phyloP scores from a whole-genome alignment of 1,284 basidiomycete species.

The Phlebopus sp. region DNA sequence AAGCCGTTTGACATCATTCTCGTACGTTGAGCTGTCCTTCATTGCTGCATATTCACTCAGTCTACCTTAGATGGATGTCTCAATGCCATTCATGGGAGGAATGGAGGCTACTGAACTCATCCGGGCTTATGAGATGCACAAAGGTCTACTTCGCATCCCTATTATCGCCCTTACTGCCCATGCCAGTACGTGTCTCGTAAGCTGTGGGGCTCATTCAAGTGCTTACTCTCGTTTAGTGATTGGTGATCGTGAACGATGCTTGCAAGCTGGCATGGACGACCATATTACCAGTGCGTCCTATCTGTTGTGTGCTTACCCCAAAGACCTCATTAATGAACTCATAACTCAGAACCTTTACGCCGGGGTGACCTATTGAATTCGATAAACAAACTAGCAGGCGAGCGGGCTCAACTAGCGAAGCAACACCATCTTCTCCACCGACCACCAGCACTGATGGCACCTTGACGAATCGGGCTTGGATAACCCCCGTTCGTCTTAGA shows the following conservation, averaged over 20 bases:
- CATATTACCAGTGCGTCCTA: constrained; percentile 69
- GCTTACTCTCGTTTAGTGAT: constrained; percentile 63
- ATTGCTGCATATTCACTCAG: constrained; percentile 1
- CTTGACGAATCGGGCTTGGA: constrained; percentile 13
- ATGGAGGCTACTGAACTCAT: constrained; percentile 88
- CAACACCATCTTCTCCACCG: constrained; percentile 32
- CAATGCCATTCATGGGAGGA: constrained; percentile 96
- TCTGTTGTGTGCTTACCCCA: background rate
- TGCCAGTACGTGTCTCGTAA: constrained; percentile 61
- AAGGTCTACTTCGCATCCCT: constrained; percentile 74
- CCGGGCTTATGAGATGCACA: constrained; percentile 76
- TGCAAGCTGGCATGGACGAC: constrained; percentile 87
- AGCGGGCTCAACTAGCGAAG: constrained; percentile 36
- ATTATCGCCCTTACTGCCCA: constrained; percentile 96
- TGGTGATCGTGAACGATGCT: constrained; percentile 89
- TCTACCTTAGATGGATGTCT: constrained; percentile 86
- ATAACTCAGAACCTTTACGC: constrained; percentile 63
- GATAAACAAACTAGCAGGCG: constrained; percentile 68
- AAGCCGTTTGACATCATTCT: constrained; percentile 86
- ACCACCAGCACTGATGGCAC: constrained; percentile 30
- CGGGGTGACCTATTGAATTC: constrained; percentile 74
- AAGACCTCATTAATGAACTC: too few species aligned
- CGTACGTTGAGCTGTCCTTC: constrained; percentile 40
- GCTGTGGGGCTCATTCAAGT: background rate
- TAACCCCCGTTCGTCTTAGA: constrained; percentile 1